Evolutionary conservation across 2,329 filamentous ascomycete species (phyloP).

Genomic region (Tolypocladium tundrense): DNA sequence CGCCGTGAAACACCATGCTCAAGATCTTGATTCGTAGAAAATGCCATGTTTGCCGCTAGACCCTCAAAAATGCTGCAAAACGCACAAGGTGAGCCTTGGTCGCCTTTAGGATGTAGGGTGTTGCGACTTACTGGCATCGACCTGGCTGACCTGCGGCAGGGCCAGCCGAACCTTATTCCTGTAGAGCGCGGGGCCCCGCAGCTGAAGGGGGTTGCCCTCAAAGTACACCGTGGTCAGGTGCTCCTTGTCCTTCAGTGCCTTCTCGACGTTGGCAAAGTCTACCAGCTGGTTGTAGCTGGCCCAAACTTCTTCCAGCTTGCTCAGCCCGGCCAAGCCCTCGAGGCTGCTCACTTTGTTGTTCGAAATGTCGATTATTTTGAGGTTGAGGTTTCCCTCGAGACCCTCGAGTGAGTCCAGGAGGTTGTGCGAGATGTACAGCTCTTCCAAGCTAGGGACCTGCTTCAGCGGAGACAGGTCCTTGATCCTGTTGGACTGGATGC

Average conservation of each 20-base stretch:
- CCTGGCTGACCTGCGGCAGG: slow-evolving; percentile 80
- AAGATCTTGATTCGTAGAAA: neutral
- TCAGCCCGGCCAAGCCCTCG: slow-evolving; percentile 57
- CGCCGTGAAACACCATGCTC: slow-evolving; percentile 4
- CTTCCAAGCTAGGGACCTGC: slow-evolving; percentile 68
- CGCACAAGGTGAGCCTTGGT: neutral
- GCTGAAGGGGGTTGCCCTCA: slow-evolving; percentile 86
- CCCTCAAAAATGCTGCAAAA: slow-evolving; percentile 20
- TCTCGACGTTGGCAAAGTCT: slow-evolving; percentile 76
- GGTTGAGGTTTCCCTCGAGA: slow-evolving; percentile 53
- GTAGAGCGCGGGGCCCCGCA: slow-evolving; percentile 70
- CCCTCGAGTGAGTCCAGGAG: slow-evolving; percentile 69
- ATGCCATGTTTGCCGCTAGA: slow-evolving; percentile 6
- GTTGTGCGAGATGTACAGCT: slow-evolving; percentile 95
- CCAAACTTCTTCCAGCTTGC: slow-evolving; percentile 82
- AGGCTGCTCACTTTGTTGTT: slow-evolving; percentile 76
- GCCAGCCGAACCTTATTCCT: slow-evolving; percentile 86
- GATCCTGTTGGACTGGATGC: slow-evolving; percentile 92
- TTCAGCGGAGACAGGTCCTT: slow-evolving; percentile 65
- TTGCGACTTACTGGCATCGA: slow-evolving; percentile 84
- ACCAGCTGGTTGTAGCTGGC: slow-evolving; percentile 77
- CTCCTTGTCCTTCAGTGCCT: slow-evolving; percentile 66
- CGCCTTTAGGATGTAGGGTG: neutral
- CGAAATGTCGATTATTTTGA: slow-evolving; percentile 78
- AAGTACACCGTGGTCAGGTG: slow-evolving; percentile 86